Evolutionary conservation across 2,329 filamentous ascomycete genomes (phyloP).

Genomic region (Fusarium subglutinans): DNA sequence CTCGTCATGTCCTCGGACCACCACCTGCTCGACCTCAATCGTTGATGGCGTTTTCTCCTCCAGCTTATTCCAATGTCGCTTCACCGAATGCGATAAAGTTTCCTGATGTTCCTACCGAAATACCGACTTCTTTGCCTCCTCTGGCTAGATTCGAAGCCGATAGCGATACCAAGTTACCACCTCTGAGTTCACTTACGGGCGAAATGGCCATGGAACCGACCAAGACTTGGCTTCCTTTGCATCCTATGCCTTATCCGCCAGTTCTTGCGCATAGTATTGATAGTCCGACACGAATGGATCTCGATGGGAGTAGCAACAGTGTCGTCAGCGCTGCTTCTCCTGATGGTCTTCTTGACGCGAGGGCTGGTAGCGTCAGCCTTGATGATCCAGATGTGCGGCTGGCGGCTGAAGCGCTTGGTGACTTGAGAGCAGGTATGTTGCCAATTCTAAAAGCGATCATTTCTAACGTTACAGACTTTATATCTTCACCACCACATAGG

Average conservation of each 20-base stretch:
- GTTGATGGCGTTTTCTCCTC: slow-evolving; percentile 39
- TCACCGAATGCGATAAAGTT: slow-evolving; percentile 41
- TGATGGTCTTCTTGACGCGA: slow-evolving; percentile 55
- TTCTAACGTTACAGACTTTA: slow-evolving; percentile 62
- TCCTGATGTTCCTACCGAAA: slow-evolving; percentile 43
- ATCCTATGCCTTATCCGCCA: slow-evolving; percentile 54
- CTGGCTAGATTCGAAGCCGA: slow-evolving; percentile 39
- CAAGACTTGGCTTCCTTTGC: slow-evolving; percentile 58
- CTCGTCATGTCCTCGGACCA: slow-evolving; percentile 42
- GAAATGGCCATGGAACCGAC: slow-evolving; percentile 40
- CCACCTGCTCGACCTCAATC: slow-evolving; percentile 39
- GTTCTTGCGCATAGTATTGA: slow-evolving; percentile 49
- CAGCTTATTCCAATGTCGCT: slow-evolving; percentile 36
- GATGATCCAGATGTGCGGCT: slow-evolving; percentile 75
- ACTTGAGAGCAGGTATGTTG: slow-evolving; percentile 72
- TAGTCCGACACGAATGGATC: slow-evolving; percentile 59
- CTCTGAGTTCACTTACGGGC: slow-evolving; percentile 49
- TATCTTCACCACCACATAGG: slow-evolving; percentile 67
- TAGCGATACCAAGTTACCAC: slow-evolving; percentile 47
- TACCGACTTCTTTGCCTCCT: slow-evolving; percentile 36
- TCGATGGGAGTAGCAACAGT: slow-evolving; percentile 55
- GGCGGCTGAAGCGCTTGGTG: slow-evolving; percentile 79
- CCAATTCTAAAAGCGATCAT: background rate
- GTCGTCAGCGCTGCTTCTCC: slow-evolving; percentile 56
- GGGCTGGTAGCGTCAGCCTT: slow-evolving; percentile 63